Conservation (phyloP, 805 yeast species). For the Yarrowia sp. region DNA sequence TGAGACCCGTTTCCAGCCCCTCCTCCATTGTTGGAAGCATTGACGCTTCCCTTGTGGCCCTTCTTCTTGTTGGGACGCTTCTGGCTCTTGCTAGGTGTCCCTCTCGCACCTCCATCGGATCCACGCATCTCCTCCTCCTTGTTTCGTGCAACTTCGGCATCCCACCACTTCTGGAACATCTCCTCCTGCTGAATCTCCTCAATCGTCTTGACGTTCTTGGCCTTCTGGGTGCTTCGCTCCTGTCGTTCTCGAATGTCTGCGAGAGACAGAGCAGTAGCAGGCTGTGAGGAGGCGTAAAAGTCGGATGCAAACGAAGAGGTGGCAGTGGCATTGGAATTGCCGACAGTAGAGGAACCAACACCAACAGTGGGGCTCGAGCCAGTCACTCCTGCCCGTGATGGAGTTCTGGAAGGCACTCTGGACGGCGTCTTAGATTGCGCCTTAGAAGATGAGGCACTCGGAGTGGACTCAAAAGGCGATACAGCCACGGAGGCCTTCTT, state of each 20-base stretch:
- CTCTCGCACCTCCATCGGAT: neutral
- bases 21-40: neutral
- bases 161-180: conserved; percentile 88
- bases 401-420: neutral
- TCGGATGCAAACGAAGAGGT: neutral
- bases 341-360: neutral
- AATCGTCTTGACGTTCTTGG: conserved; percentile 44
- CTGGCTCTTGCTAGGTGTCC: neutral
- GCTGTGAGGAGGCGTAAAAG: neutral
- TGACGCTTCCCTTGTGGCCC: neutral
- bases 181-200: conserved; percentile 77
- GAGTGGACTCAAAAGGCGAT: conserved; percentile 5
- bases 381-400: neutral
- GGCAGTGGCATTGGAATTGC: neutral
- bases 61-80: neutral
- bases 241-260: conserved; percentile 41
- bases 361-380: neutral
- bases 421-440: neutral
- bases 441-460: neutral
- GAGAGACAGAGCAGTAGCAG: conserved; percentile 21
- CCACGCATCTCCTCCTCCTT: neutral
- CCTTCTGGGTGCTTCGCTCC: conserved; percentile 41
- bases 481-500: neutral
- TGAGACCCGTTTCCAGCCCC: neutral
- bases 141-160: conserved; percentile 47